phyloP scores from a whole-genome alignment of 306 rosid species.

The Glycine soja region DNA sequence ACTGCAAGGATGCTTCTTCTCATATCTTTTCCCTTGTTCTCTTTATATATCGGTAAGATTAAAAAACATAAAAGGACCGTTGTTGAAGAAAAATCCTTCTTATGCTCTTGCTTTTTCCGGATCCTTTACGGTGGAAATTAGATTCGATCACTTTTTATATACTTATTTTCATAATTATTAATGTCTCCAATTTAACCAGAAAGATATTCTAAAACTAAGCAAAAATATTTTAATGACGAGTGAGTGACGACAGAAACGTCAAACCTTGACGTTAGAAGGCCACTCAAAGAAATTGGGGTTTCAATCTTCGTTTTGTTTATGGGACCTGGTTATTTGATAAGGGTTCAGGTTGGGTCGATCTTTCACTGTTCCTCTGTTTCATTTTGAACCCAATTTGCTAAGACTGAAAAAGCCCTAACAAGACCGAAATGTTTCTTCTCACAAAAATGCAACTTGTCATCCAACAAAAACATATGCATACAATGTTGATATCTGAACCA shows the following conservation, averaged over 20 bases:
- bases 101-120: no score
- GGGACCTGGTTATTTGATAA: not conserved
- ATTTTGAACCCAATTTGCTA: no score
- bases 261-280: constrained; percentile 26
- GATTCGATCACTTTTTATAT: constrained; percentile 22
- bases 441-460: not conserved
- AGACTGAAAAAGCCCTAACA: not conserved
- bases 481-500: no score
- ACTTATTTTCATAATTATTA: not conserved
- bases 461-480: not conserved
- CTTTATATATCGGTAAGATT: not conserved
- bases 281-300: not conserved
- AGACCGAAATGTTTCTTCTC: not conserved
- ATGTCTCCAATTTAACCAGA: constrained; percentile 20
- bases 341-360: no score
- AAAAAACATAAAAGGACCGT: no score
- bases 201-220: not conserved
- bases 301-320: not conserved
- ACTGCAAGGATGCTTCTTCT: constrained; percentile 22
- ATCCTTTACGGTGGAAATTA: constrained; percentile 44
- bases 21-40: constrained; percentile 8
- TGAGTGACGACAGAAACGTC: constrained; percentile 47
- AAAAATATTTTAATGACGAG: not conserved
- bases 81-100: no score
- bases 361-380: no score